phyloP scores from a whole-genome alignment of 768 basidiomycete species.

The Gloeopeniophorella convolvens region DNA sequence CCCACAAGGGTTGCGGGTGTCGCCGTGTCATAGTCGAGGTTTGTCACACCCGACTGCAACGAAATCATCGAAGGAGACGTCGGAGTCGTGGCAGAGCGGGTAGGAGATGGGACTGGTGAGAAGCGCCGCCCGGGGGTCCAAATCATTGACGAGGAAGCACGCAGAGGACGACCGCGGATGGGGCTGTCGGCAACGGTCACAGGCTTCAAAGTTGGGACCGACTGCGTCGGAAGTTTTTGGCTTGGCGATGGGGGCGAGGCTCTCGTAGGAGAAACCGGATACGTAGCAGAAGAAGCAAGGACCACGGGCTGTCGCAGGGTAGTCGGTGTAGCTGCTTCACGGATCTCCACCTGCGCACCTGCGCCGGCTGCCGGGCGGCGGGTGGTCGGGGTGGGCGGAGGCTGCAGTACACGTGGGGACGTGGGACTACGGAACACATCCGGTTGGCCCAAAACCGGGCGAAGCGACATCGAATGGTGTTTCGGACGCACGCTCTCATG shows the following conservation, averaged over 20 bases:
- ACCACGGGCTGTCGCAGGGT: neutral
- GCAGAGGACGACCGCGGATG: constrained; percentile 11
- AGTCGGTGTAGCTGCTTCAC: neutral
- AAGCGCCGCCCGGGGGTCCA: constrained; percentile 4
- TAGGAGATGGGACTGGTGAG: constrained; percentile 12
- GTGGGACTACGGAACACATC: no score
- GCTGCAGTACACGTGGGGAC: constrained; percentile 2
- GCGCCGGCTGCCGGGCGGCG: neutral
- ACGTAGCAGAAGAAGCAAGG: neutral
- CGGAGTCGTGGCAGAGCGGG: constrained; percentile 4
- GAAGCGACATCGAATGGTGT: constrained; percentile 14
- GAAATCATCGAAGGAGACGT: constrained; percentile 8
- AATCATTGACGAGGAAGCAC: constrained; percentile 6
- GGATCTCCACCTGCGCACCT: neutral
- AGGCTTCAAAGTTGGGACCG: neutral
- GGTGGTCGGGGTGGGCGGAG: neutral
- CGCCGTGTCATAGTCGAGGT: neutral
- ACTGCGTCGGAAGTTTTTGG: neutral
- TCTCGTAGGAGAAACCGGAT: neutral
- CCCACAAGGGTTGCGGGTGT: neutral
- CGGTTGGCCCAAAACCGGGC: constrained; percentile 2
- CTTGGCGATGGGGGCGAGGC: neutral
- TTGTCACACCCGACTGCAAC: constrained; percentile 2
- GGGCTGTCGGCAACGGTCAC: neutral
- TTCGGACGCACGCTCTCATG: constrained; percentile 10